Evolutionary conservation across 768 basidiomycete species (phyloP), one percentile per base, ranked within the genome.

Genomic region (Gloeopeniophorella convolvens): DNA sequence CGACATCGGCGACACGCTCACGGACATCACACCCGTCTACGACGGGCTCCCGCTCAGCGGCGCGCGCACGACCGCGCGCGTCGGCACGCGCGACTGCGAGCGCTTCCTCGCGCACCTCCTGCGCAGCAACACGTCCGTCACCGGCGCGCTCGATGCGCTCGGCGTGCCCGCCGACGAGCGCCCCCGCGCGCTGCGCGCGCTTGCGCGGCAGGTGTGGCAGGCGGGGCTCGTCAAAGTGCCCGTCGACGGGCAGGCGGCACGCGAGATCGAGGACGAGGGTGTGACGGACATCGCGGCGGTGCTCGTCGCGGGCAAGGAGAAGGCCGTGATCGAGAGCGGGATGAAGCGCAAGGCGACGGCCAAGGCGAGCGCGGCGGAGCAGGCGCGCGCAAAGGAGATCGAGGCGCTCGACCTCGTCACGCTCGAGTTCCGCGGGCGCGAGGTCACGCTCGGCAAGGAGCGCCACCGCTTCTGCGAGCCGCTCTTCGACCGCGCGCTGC

Each of bases 401-500:
- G 83, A 87, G 61, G 85, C 89, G 0, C 69, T 90, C 50, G 89
- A 94, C 64, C 80, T 93, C n/a, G 68, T 88, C 30, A 80, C 82
- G 8, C 66, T 89, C 21, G 73, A 85, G 60, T 91, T 89, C 67
- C 74, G 79, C n/a, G 81, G 73, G 9, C 74, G 77, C 61, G 75
- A 79, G 33, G 62, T 94, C 51, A 87, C 85, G 7, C 59, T 95
- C 30, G 92, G 92, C 15, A 89, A 87, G 63, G 89, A 91, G 62
- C 76, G 92, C 30, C 91, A 96, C 71, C 75, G 88, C 33, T 88
- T 93, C 68, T 91, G 89, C 63, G 93, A 95, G 64, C 89, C 91
- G 5, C 72, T 96, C 23, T 93, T 91, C 56, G 83, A 91, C 61
- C 83, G 85, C 2, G 70, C 65, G 3, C 59, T 89, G 34, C 65